Conservation (phyloP, 305 asterid species). For the Fraxinus baroniana region DNA sequence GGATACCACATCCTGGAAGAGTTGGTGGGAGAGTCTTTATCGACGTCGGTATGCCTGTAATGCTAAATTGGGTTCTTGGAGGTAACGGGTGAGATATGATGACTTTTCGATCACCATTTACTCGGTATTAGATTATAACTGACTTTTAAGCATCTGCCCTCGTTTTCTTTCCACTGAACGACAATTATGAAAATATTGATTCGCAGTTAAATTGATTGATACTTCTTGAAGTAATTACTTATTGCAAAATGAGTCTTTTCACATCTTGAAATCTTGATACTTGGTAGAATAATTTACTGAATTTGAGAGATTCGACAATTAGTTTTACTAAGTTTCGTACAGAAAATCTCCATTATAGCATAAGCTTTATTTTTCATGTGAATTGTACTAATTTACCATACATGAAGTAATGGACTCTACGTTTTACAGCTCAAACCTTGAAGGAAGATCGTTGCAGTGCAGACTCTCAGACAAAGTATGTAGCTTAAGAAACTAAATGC, state of each 20-base stretch:
- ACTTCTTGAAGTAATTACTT: not conserved
- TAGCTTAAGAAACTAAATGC: slow-evolving; percentile 12
- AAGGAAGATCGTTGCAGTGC: slow-evolving; percentile 79
- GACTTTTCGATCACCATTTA: not conserved
- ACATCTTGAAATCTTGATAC: not conserved
- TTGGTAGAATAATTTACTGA: not conserved
- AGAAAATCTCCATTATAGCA: not conserved
- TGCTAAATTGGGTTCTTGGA: slow-evolving; percentile 95
- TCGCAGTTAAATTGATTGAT: not conserved
- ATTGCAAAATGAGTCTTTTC: not conserved
- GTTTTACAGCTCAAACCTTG: slow-evolving; percentile 47
- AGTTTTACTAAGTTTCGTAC: not conserved
- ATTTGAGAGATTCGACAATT: not conserved
- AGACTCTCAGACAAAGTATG: slow-evolving; percentile 86
- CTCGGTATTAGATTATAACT: not conserved
- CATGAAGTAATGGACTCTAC: not conserved
- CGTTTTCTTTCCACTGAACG: not conserved
- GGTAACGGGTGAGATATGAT: slow-evolving; percentile 74
- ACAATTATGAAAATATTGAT: not conserved
- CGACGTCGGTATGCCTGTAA: slow-evolving; percentile 76
- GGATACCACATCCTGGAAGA: slow-evolving; percentile 96
- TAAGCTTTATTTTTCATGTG: not conserved
- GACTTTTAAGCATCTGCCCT: not conserved
- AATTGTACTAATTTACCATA: not conserved
- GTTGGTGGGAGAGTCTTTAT: slow-evolving; percentile 91